Base-by-base conservation (phyloP, 768 basidiomycete genomes). In the Chalciporus piperatus region DNA sequence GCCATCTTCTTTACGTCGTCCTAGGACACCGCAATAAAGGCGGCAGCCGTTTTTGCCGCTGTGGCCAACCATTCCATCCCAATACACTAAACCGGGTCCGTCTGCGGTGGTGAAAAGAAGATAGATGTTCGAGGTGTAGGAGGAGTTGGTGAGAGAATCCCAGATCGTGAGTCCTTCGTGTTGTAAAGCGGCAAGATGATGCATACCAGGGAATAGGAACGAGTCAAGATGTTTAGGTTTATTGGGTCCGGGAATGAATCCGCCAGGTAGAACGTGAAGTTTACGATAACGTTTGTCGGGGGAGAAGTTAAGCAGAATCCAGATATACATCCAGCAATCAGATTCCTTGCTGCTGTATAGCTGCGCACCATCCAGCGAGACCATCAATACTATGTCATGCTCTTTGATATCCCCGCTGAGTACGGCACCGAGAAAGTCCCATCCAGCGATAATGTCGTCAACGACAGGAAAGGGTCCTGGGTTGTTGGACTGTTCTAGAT, bases 321-420 rank as follows among this genome's bases (percentile, higher is more conserved):
- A 75, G 1, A 76, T 72, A 12, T 61, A 66, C 0, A 72, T 61
- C 68, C 71, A 72, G 16, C 22, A 22, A 22, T 22, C 22, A 2
- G 22, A 22, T 4, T 22, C 22, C 4, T 22, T 56, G 14, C 30
- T 38, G 5, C 52, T 6, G 3, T 6, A 74, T 66, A 78, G 66
- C 50, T 78, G 76, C 0, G 71, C 68, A 1, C 76, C 73, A 43
- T 78, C 70, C 8, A 74, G 56, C 0, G 72, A 76, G 0, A 70
- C 50, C 48, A 73, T 60, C 2, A 76, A 52, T 3, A 72, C 46
- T 1, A 66, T 66, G 37, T 76, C 45, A 9, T 32, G 2, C 8
- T 69, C 2, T 13, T 43, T 46, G 17, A 67, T 59, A 1, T 55
- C 7, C 0, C 50, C 32, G n/a, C 49, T 33, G 0, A 38, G 2